Base-by-base conservation (phyloP, 2,329 filamentous ascomycete species). In the Bipolaris oryzae region DNA sequence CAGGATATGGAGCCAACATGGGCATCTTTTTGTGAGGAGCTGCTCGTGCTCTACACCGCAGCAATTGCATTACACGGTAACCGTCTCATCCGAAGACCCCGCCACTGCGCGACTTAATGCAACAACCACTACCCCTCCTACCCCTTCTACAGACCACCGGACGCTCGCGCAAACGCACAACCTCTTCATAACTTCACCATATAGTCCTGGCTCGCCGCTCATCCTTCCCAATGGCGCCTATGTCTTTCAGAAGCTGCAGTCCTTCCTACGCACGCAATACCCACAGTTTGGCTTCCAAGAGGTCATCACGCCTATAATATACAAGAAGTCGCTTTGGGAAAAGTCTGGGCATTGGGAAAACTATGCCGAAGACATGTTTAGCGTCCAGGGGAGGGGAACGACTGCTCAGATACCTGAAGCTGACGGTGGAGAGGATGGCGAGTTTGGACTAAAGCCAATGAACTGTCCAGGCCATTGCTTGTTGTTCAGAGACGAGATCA, bases 361-460 rank as follows among this genome's bases (percentile, higher is more conserved):
- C 74, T 96, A 96, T 78, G 88, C 90, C 57, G 89, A 96, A 69
- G 91, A 96, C 71, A 96, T 96, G 92, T 96, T 93, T 76, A 88
- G 89, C 52, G 92, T 96, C 25, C 86, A 79, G 20, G 82, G 81
- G 1, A 80, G 82, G 15, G 81, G 80, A n/a, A 77, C 79, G 33
- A 78, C 72, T 20, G 79, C 78, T 3, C 71, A 78, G 43, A 71
- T 61, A n/a, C 69, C 78, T 33, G 76, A 77, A 5, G 74, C 74
- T 2, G 81, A 85, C 58, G 61, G 75, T 7, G 82, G 80, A 18
- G 85, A 87, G 58, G 86, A 89, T 60, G 87, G 88, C 62, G 89
- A 90, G 60, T 96, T 91, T 76, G 91, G 90, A 16, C 79, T 96
- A 65, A 96, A 96, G 76, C 92, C 92, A 13, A 96, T 96, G 92